phyloP scores from a whole-genome alignment of 345 rosid species.

The Trapa incisa region DNA sequence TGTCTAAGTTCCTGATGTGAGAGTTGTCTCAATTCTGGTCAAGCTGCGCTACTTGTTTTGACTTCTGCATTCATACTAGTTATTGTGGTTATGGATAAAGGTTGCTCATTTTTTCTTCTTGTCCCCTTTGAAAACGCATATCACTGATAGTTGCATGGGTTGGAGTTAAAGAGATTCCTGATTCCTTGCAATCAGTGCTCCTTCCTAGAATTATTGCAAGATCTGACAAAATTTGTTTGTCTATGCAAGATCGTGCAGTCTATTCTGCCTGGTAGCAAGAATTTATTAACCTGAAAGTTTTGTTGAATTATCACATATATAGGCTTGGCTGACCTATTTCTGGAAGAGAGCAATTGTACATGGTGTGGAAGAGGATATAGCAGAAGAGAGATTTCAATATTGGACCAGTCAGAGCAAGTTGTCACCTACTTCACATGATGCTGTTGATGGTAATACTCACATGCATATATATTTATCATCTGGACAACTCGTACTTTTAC shows the following conservation, averaged over 20 bases:
- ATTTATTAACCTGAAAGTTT: background rate
- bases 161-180: background rate
- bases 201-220: background rate
- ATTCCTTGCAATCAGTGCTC: background rate
- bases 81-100: background rate
- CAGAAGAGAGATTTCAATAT: conserved; percentile 35
- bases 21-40: background rate
- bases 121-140: background rate
- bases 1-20: background rate
- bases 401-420: conserved; percentile 32
- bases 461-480: background rate
- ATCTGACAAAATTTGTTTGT: conserved; percentile 1
- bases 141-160: background rate
- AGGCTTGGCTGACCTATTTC: conserved; percentile 48
- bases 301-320: background rate
- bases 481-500: background rate
- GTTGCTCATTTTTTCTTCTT: background rate
- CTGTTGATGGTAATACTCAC: conserved; percentile 29
- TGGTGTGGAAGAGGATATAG: conserved; percentile 40
- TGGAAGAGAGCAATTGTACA: conserved; percentile 42
- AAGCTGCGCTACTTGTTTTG: background rate
- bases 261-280: background rate
- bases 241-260: background rate
- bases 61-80: background rate
- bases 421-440: conserved; percentile 35